These are phyloP conservation scores for Jasminum sambac DNA, from an alignment of 257 asterid genomes.

Conservation along the genomic window DNA sequence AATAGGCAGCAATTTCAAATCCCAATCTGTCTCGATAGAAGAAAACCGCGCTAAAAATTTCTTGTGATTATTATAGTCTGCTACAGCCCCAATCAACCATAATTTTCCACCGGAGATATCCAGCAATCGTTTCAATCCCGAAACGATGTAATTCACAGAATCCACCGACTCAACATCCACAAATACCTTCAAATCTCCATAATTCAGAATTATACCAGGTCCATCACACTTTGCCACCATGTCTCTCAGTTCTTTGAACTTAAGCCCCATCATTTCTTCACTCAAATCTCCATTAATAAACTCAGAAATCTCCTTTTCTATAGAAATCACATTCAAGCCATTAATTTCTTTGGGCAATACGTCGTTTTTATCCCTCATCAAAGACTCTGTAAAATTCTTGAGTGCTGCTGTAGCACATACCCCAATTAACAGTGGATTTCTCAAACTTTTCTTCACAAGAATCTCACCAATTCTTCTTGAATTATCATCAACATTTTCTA, in stretches of 20 bases:
- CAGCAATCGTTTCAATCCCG: constrained; percentile 53
- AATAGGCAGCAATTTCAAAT: constrained; percentile 79
- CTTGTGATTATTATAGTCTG: constrained; percentile 52
- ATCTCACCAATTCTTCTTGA: constrained; percentile 63
- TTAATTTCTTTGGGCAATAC: constrained; percentile 55
- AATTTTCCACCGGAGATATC: constrained; percentile 44
- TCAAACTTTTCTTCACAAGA: constrained; percentile 40
- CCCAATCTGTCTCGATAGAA: constrained; percentile 63
- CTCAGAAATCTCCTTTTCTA: constrained; percentile 56
- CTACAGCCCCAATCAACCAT: constrained; percentile 71
- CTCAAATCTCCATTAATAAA: constrained; percentile 40
- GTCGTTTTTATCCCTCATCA: constrained; percentile 49
- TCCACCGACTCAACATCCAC: constrained; percentile 47
- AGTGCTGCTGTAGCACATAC: constrained; percentile 61
- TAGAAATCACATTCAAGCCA: constrained; percentile 44
- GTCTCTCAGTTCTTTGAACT: constrained; percentile 54
- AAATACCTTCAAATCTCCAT: constrained; percentile 68
- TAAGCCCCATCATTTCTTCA: constrained; percentile 45
- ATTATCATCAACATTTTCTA: constrained; percentile 49
- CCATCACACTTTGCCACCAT: constrained; percentile 40
- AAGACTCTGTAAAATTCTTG: constrained; percentile 43
- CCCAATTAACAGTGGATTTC: constrained; percentile 79
- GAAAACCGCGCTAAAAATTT: constrained; percentile 61
- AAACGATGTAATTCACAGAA: constrained; percentile 43
- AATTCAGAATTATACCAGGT: constrained; percentile 53